phyloP scores from a whole-genome alignment of 2,329 filamentous ascomycete genomes.

The Exophiala calicioides region DNA sequence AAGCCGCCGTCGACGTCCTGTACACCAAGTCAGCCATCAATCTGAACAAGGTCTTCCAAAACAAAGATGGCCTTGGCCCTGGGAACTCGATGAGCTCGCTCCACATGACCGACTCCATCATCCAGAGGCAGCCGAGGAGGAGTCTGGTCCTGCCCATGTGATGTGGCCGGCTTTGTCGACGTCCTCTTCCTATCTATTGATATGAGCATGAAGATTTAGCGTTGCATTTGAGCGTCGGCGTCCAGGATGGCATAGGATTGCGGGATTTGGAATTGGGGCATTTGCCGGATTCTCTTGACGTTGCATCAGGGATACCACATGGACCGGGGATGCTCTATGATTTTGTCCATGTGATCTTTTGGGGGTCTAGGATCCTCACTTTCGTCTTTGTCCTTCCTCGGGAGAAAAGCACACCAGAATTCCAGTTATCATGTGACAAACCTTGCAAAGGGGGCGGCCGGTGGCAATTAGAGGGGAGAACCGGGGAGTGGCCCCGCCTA shows the following conservation, averaged over 20 bases:
- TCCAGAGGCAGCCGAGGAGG: slow-evolving; percentile 25
- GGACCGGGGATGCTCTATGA: no score
- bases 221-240: slow-evolving; percentile 13
- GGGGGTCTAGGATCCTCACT: no score
- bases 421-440: no score
- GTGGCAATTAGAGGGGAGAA: no score
- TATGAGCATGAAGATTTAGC: not conserved
- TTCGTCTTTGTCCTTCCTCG: no score
- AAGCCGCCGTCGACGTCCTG: slow-evolving; percentile 43
- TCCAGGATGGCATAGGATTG: not conserved
- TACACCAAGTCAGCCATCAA: slow-evolving; percentile 48
- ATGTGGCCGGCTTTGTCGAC: slow-evolving; percentile 1
- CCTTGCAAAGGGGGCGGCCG: no score
- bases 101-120: slow-evolving; percentile 24
- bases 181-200: not conserved
- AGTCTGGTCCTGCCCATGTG: slow-evolving; percentile 25
- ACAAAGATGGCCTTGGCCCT: slow-evolving; percentile 24
- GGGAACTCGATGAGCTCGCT: slow-evolving; percentile 28
- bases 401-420: no score
- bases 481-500: no score
- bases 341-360: no score
- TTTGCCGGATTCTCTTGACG: not conserved
- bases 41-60: slow-evolving; percentile 44
- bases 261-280: not conserved
- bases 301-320: no score